These are phyloP conservation scores for Pachysandra terminalis DNA, from an alignment of 164 flowering plant genomes.

Conservation along the genomic window DNA sequence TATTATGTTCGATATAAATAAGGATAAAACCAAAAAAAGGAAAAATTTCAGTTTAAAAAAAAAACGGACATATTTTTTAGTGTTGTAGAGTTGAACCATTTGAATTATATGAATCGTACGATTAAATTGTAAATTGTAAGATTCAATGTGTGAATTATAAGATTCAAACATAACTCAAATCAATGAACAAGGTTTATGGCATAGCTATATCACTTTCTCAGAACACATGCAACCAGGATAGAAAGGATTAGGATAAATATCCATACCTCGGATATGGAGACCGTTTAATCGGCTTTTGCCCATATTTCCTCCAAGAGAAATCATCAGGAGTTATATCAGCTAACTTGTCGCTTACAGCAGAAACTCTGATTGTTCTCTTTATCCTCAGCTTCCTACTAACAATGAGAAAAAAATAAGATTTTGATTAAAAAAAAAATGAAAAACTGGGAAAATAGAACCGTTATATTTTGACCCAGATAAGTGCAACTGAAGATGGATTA, in stretches of 20 bases:
- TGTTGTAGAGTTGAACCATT: no score
- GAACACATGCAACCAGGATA: background rate
- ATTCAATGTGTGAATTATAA: no score
- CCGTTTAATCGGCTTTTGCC: constrained; percentile 51
- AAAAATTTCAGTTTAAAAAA: no score
- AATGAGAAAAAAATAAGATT: background rate
- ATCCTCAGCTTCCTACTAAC: constrained; percentile 32
- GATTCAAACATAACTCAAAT: no score
- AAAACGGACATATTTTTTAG: no score
- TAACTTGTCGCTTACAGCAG: constrained; percentile 29
- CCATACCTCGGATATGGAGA: constrained; percentile 44
- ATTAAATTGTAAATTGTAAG: no score
- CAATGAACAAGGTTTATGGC: background rate
- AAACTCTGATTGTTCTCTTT: constrained; percentile 32
- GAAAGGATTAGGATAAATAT: background rate
- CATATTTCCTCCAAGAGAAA: constrained; percentile 44
- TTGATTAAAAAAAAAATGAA: no score
- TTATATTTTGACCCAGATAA: background rate
- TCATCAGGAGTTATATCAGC: constrained; percentile 42
- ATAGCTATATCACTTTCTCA: background rate
- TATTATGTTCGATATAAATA: no score
- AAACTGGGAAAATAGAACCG: no score
- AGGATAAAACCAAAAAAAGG: no score
- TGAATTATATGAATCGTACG: no score
- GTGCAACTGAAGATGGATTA: no score